These are phyloP conservation scores for Solanum megistacrolobum DNA, from an alignment of 257 asterid genomes.

Conservation along the genomic window DNA sequence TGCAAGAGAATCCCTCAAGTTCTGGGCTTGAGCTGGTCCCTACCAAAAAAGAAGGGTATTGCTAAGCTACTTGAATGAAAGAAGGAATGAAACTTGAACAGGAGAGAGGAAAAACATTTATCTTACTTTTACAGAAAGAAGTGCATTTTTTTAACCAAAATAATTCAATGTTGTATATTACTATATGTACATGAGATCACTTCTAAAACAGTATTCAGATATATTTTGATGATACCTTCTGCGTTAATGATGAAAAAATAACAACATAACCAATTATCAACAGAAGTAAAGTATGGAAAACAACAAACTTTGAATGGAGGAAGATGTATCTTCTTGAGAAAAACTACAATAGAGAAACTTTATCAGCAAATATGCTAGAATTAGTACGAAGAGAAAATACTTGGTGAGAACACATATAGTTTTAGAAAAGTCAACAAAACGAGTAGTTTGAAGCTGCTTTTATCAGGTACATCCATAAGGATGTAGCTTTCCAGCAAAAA, in stretches of 20 bases:
- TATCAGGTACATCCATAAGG: background rate
- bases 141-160: background rate
- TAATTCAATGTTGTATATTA: background rate
- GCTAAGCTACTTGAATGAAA: background rate
- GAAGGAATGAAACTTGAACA: background rate
- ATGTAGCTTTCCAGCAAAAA: background rate
- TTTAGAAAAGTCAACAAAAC: background rate
- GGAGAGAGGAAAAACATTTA: background rate
- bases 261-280: background rate
- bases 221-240: background rate
- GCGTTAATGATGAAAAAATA: background rate
- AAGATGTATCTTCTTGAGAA: background rate
- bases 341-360: background rate
- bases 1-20: slow-evolving; percentile 71
- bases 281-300: background rate
- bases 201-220: background rate
- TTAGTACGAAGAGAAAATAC: background rate
- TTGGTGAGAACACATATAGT: background rate
- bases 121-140: background rate
- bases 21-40: slow-evolving; percentile 99
- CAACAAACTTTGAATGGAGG: background rate
- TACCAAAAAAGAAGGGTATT: slow-evolving; percentile 1
- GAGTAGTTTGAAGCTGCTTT: background rate
- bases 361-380: background rate
- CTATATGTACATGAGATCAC: background rate